Evolutionary conservation across 2,329 filamentous ascomycete genomes (phyloP).

Genomic region (Alternaria brassicicola): DNA sequence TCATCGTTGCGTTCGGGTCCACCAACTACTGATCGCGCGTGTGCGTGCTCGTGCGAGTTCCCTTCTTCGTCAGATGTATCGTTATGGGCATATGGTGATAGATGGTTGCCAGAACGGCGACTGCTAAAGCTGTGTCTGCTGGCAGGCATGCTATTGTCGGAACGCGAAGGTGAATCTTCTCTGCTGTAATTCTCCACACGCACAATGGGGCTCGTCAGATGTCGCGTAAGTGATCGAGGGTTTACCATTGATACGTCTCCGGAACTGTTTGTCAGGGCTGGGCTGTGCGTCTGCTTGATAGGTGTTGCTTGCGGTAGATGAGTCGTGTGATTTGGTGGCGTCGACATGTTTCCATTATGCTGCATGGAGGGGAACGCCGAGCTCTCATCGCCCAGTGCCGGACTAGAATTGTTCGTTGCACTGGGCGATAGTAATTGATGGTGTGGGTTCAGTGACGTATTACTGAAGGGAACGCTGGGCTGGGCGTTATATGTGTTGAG

Average conservation of each 20-base stretch:
- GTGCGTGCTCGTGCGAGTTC: slow-evolving; percentile 28
- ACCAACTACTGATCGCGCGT: slow-evolving; percentile 39
- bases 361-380: slow-evolving; percentile 26
- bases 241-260: slow-evolving; percentile 35
- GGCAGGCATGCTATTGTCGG: slow-evolving; percentile 41
- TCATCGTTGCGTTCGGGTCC: slow-evolving; percentile 49
- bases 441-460: slow-evolving; percentile 32
- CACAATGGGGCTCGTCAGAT: slow-evolving; percentile 49
- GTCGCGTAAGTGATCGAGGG: slow-evolving; percentile 34
- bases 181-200: slow-evolving; percentile 47
- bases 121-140: slow-evolving; percentile 47
- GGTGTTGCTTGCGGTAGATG: slow-evolving; percentile 37
- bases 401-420: slow-evolving; percentile 47
- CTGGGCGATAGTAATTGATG: slow-evolving; percentile 46
- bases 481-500: slow-evolving; percentile 43
- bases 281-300: slow-evolving; percentile 46
- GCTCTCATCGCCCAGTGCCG: slow-evolving; percentile 40
- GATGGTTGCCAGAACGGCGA: slow-evolving; percentile 44
- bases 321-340: slow-evolving; percentile 33
- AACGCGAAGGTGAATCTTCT: slow-evolving; percentile 44
- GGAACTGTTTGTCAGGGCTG: slow-evolving; percentile 48
- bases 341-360: slow-evolving; percentile 32
- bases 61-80: slow-evolving; percentile 44
- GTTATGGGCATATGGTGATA: slow-evolving; percentile 47
- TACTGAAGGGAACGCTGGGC: slow-evolving; percentile 26